Evolutionary conservation across 345 rosid species (phyloP).

Genomic region (Gossypium australe): DNA sequence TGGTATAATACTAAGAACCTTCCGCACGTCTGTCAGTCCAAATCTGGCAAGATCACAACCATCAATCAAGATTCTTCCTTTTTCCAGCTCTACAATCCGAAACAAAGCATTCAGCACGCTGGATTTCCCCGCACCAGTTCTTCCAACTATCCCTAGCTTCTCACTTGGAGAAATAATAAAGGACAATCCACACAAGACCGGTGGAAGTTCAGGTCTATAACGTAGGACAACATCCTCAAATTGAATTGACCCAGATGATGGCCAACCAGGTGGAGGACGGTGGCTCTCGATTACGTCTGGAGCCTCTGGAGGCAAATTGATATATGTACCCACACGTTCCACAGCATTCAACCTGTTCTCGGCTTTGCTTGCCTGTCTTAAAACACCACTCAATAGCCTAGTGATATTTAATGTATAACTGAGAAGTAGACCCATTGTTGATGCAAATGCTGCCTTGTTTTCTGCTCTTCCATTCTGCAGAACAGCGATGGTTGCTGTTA

Average conservation of each 20-base stretch:
- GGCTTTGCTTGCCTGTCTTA: slow-evolving; percentile 86
- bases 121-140: slow-evolving; percentile 97
- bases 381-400: slow-evolving; percentile 61
- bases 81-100: slow-evolving; percentile 80
- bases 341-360: slow-evolving; percentile 94
- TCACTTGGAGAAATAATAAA: slow-evolving; percentile 58
- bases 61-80: slow-evolving; percentile 73
- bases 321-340: slow-evolving; percentile 81
- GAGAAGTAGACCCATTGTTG: slow-evolving; percentile 93
- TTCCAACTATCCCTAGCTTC: slow-evolving; percentile 91
- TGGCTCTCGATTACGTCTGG: slow-evolving; percentile 50
- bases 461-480: slow-evolving; percentile 63
- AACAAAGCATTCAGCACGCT: slow-evolving; percentile 90
- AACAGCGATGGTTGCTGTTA: slow-evolving; percentile 89
- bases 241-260: slow-evolving; percentile 62
- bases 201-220: slow-evolving; percentile 91
- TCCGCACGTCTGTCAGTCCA: slow-evolving; percentile 73
- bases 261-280: slow-evolving; percentile 83
- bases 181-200: slow-evolving; percentile 74
- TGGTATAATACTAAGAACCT: slow-evolving; percentile 80
- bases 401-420: slow-evolving; percentile 86
- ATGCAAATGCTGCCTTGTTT: slow-evolving; percentile 62
- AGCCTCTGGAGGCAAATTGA: slow-evolving; percentile 87
- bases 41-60: slow-evolving; percentile 55
- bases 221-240: slow-evolving; percentile 83